Conservation (phyloP, 2,329 filamentous ascomycete species). For the Claviceps lovelessii region DNA sequence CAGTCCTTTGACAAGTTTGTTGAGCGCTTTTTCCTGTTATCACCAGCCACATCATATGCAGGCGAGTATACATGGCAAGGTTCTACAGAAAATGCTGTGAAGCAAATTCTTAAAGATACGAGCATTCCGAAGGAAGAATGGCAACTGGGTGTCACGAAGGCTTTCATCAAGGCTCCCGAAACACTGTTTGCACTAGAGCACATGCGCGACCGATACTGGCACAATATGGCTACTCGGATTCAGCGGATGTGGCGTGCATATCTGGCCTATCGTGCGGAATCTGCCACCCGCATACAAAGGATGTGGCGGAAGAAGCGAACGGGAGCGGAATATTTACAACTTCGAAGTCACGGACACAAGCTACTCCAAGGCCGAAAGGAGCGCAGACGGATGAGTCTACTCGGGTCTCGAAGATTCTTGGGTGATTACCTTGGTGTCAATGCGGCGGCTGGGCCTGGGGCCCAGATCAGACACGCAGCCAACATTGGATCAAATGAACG, state of each 20-base stretch:
- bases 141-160: conserved; percentile 93
- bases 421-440: conserved; percentile 90
- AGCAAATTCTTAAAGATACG: conserved; percentile 89
- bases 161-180: conserved; percentile 96
- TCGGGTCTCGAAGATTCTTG: conserved; percentile 83
- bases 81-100: conserved; percentile 71
- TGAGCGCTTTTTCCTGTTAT: conserved; percentile 89
- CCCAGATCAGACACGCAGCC: conserved; percentile 63
- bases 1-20: conserved; percentile 98
- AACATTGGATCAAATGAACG: conserved; percentile 59
- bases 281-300: conserved; percentile 82
- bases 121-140: conserved; percentile 91
- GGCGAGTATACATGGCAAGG: conserved; percentile 96
- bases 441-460: conserved; percentile 63
- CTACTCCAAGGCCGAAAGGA: conserved; percentile 79
- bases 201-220: conserved; percentile 97
- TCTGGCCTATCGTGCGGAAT: conserved; percentile 80
- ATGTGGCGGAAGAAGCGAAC: conserved; percentile 92
- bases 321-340: conserved; percentile 73
- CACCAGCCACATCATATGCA: conserved; percentile 86
- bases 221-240: conserved; percentile 97
- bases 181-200: conserved; percentile 93
- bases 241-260: conserved; percentile 97
- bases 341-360: conserved; percentile 76
- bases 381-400: conserved; percentile 73